These are phyloP conservation scores for Gracilaria gracilis DNA, from an alignment of 23 red algal genomes.

Conservation along the genomic window DNA sequence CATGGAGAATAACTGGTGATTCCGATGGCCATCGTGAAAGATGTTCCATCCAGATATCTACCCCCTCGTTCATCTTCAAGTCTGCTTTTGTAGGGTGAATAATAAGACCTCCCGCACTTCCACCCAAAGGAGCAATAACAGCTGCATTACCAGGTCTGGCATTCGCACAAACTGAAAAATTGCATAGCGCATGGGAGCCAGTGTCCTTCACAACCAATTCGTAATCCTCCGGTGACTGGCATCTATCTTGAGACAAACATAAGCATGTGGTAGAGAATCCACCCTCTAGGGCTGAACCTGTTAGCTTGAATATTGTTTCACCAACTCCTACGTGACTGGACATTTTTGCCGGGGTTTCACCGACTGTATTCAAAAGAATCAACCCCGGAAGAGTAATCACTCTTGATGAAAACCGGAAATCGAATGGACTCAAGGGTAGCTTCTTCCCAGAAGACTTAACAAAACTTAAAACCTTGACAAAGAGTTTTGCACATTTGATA, in stretches of 20 bases:
- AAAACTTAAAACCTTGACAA: conserved; percentile 75
- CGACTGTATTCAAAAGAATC: conserved; percentile 60
- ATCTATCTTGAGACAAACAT: conserved; percentile 10
- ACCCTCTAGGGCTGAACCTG: conserved; percentile 60
- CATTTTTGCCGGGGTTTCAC: conserved; percentile 1
- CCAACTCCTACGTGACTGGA: background rate
- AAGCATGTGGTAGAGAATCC: conserved; percentile 77
- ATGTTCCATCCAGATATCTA: conserved; percentile 86
- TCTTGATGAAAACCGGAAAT: conserved; percentile 86
- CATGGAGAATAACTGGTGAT: conserved; percentile 73
- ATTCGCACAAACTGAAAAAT: conserved; percentile 66
- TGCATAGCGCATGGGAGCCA: conserved; percentile 12
- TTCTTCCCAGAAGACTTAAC: conserved; percentile 38
- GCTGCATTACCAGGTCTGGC: conserved; percentile 79
- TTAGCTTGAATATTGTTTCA: background rate
- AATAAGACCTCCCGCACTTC: conserved; percentile 49
- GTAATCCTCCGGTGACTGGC: conserved; percentile 57
- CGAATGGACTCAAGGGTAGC: conserved; percentile 72
- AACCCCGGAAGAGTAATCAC: conserved; percentile 93
- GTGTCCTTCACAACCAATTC: conserved; percentile 17
- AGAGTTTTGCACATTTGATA: conserved; percentile 98
- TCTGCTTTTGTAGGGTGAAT: conserved; percentile 52
- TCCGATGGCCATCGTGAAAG: conserved; percentile 81
- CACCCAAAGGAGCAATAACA: conserved; percentile 54
- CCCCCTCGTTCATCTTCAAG: conserved; percentile 30